Evolutionary conservation across 2,329 filamentous ascomycete genomes (phyloP), one percentile per base, ranked within the genome.

Genomic region (Penicillium digitatum): DNA sequence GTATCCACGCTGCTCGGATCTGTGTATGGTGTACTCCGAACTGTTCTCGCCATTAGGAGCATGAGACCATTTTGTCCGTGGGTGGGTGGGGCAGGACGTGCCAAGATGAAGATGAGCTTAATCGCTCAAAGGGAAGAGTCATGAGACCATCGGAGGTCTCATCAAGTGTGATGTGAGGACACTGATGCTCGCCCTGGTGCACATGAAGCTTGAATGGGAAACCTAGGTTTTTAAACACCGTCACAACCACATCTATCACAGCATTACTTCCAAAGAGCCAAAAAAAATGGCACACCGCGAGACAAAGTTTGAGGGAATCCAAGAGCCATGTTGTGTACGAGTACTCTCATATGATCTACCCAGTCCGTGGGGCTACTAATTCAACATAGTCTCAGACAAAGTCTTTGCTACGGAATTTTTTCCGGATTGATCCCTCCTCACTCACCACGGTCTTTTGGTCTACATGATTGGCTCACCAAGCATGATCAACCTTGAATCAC

Each of bases 111-210:
- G 11, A 16, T 27, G 31, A 47, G 34, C 35, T 40, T 44, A 48
- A 48, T 53, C 24, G 7, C 26, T 9, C 14, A 32, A 52, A 45
- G 26, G 20, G 11, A 39, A 42, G 26, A 34, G 43, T 40, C 34
- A 20, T 11, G 29, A 44, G 43, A 18, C 32, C 14, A 24, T 50
- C 46, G 38, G 32, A 16, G 27, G 9, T 22, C 22, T 18, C 46
- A 26, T 31, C 27, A n/a, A 43, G 39, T 50, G 39, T 60, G 58
- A 62, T 60, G 55, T 54, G 42, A 55, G 44, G 10, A 50, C 42
- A 16, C 46, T 52, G 53, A 58, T 60, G 61, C 48, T 54, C 54
- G 58, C 59, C 54, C 44, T 55, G 29, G 45, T 62, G 57, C 62
- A 62, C 59, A 54, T 54, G 59, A 54, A 58, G 57, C 59, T 59